phyloP scores from a whole-genome alignment of 208 protist species.

The Dictyostelium gargantuum region DNA sequence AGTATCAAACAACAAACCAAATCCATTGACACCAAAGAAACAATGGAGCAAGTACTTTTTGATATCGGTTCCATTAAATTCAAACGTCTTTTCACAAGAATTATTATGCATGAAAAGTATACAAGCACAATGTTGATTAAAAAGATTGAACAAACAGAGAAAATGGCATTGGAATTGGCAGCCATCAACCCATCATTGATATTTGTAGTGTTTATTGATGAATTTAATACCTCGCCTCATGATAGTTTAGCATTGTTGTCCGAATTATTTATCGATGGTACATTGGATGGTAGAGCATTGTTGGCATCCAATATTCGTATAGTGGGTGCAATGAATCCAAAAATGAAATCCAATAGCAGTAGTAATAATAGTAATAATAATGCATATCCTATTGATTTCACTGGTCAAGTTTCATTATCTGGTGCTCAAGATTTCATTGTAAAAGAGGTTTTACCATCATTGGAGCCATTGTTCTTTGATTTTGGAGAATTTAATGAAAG shows the following conservation, averaged over 20 bases:
- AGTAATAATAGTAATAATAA: too few species aligned
- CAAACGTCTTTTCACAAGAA: conserved; percentile 67
- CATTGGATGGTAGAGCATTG: conserved; percentile 70
- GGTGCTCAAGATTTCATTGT: conserved; percentile 46
- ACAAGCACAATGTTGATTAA: conserved; percentile 32
- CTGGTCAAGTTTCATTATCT: background rate
- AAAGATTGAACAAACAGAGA: background rate
- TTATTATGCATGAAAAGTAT: conserved; percentile 76
- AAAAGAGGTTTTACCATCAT: background rate
- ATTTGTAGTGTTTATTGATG: conserved; percentile 80
- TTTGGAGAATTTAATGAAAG: conserved; percentile 42
- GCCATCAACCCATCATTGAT: background rate
- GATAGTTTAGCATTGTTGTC: conserved; percentile 32
- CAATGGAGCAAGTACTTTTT: background rate
- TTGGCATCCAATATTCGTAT: conserved; percentile 71
- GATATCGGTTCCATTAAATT: background rate
- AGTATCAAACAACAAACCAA: background rate
- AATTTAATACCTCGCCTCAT: conserved; percentile 70
- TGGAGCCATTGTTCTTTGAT: conserved; percentile 64
- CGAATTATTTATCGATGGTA: conserved; percentile 69
- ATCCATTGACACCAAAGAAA: background rate
- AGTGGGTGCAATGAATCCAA: conserved; percentile 79
- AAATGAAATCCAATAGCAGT: background rate
- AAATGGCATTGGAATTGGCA: background rate
- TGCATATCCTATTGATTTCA: too few species aligned